Evolutionary conservation across 2,329 filamentous ascomycete species (phyloP), one percentile per base, ranked within the genome.

Genomic region (Ceratocystis cacaofunesta): DNA sequence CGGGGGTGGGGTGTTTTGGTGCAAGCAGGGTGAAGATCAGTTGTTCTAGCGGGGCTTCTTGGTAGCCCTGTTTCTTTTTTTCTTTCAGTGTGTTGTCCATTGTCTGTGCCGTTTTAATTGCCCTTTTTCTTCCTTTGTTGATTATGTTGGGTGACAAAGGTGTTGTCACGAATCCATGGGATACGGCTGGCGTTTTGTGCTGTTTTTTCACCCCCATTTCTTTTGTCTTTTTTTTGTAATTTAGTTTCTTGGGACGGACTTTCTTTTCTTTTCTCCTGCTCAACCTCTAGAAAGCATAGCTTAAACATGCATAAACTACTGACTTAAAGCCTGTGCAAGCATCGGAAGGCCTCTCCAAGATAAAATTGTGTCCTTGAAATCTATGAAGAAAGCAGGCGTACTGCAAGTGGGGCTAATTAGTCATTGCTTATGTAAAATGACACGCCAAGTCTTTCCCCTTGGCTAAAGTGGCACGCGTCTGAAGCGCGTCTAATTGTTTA

Each of bases 391-490:
- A 58, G 52, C 30, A 32, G 30, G 30, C 30, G 30, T 6, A 32
- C 15, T 4, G 6, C 3, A 2, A 57, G 22, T 19, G 10, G 28
- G 2, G 2, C 19, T 2, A 28, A 28, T 58, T 58, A 58, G 55
- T 58, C 55, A 58, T 41, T 15, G 28, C 15, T 7, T 17, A 58
- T 10, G 28, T 58, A 12, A 58, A 36, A n/a, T n/a, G 25, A 2
- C 55, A 7, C 50, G 22, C 8, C 50, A 22, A 55, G 25, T 15
- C 3, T 8, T 17, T 3, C 8, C 55, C 55, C 55, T 25, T 58
- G 25, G 30, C 17, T 58, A 58, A 58, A 58, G 55, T 58, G 55
- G 55, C 32, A 58, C 55, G 55, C 55, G 55, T 58, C 25, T 12
- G 22, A 28, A 15, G 48, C 48, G 48, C 48, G 48, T 52, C 22